phyloP scores from a whole-genome alignment of 2,329 filamentous ascomycete species.

The Scytalidium lignicola region DNA sequence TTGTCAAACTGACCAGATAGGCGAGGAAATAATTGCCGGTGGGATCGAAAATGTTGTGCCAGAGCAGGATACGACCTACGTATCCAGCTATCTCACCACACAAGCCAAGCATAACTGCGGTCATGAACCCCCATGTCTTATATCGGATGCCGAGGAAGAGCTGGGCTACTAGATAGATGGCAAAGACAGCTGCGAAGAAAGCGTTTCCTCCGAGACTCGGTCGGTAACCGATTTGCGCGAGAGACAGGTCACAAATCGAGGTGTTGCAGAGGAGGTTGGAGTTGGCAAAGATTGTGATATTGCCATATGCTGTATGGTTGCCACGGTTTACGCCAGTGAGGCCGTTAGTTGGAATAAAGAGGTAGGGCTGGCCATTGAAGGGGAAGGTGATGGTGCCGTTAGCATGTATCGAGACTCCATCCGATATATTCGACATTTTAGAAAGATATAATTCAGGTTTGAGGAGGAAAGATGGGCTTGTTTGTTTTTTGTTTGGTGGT shows the following conservation, averaged over 20 bases:
- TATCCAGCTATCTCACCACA: constrained; percentile 50
- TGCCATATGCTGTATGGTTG: constrained; percentile 15
- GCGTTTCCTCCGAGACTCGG: constrained; percentile 52
- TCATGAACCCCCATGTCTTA: constrained; percentile 51
- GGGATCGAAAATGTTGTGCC: constrained; percentile 48
- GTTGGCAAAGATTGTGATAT: constrained; percentile 17
- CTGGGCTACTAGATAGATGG: constrained; percentile 36
- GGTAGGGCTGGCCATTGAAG: constrained; percentile 1
- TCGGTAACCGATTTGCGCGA: constrained; percentile 51
- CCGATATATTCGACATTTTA: too few relatives aligned
- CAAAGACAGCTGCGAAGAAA: constrained; percentile 48
- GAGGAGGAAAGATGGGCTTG: too few relatives aligned
- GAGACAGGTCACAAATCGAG: constrained; percentile 42
- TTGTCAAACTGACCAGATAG: constrained; percentile 49
- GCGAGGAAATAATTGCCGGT: constrained; percentile 45
- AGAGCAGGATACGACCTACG: constrained; percentile 44
- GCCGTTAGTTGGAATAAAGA: constrained; percentile 6
- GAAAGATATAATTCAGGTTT: too few relatives aligned
- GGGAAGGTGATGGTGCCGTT: constrained; percentile 1
- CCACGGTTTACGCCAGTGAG: constrained; percentile 5
- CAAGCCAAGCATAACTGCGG: constrained; percentile 43
- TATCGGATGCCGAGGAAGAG: constrained; percentile 43
- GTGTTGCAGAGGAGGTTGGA: constrained; percentile 19
- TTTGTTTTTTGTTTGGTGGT: too few relatives aligned
- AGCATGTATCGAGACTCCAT: too few relatives aligned